Conservation (phyloP, 2,329 filamentous ascomycete species). For the Ascochyta viciae-villosae region DNA sequence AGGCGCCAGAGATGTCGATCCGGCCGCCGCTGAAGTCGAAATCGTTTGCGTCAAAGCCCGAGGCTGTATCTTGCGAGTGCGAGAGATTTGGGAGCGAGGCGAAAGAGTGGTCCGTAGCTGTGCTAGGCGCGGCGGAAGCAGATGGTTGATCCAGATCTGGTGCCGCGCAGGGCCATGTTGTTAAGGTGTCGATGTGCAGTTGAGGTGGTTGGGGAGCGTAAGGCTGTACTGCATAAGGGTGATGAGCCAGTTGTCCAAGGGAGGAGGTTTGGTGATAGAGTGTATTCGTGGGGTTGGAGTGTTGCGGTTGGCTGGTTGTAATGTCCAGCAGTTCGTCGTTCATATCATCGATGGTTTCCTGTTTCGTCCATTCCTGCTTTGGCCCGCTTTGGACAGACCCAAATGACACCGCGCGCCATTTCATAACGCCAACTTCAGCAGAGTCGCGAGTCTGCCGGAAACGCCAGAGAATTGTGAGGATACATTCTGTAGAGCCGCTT, state of each 20-base stretch:
- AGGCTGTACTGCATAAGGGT: conserved; percentile 25
- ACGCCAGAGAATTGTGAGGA: conserved; percentile 50
- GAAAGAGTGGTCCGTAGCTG: conserved; percentile 38
- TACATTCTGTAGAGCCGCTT: conserved; percentile 31
- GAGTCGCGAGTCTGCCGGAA: conserved; percentile 41
- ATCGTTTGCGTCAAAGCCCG: conserved; percentile 39
- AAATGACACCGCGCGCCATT: conserved; percentile 45
- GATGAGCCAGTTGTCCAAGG: conserved; percentile 22
- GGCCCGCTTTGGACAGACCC: background rate
- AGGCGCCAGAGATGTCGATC: conserved; percentile 47
- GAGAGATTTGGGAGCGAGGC: conserved; percentile 31
- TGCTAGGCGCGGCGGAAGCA: conserved; percentile 28
- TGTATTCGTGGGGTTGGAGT: background rate
- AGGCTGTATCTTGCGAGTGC: conserved; percentile 29
- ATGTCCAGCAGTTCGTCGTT: conserved; percentile 7
- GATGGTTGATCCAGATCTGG: conserved; percentile 33
- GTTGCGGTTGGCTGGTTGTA: background rate
- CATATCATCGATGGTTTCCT: conserved; percentile 21
- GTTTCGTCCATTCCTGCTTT: conserved; percentile 27
- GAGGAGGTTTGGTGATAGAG: conserved; percentile 24
- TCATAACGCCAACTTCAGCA: conserved; percentile 40
- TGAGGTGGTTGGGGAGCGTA: conserved; percentile 25
- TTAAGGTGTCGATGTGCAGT: conserved; percentile 38
- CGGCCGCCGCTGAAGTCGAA: conserved; percentile 52
- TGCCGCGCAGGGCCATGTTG: conserved; percentile 25